A percentile compares a stretch with the other conserved stretches of the same genome.
Evolutionary conservation across 1,284 basidiomycete species (phyloP).

Genomic region (Leccinum subrobustum): DNA sequence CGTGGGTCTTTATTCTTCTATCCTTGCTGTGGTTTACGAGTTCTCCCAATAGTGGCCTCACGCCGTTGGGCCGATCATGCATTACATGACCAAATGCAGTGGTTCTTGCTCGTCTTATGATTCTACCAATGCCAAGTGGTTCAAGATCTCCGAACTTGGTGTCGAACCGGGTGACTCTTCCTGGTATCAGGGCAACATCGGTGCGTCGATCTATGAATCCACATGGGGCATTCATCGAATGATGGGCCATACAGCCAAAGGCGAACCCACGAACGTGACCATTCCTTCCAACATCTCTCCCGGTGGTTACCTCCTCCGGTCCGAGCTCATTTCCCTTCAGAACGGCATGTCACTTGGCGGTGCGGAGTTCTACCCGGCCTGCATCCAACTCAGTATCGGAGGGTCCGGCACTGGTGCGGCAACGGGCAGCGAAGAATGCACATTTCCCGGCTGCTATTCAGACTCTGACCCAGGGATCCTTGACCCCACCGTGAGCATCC

Average conservation of each 20-base stretch:
- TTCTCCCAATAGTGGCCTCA: constrained; percentile 36
- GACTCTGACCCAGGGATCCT: constrained; percentile 62
- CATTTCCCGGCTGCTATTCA: constrained; percentile 63
- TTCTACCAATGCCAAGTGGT: constrained; percentile 37
- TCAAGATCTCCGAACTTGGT: constrained; percentile 40
- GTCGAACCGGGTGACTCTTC: constrained; percentile 22
- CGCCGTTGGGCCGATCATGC: constrained; percentile 38
- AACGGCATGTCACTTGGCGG: constrained; percentile 47
- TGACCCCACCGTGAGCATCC: constrained; percentile 41
- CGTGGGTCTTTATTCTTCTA: constrained; percentile 20
- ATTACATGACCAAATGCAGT: constrained; percentile 39
- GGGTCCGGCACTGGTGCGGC: constrained; percentile 50
- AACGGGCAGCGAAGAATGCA: constrained; percentile 45
- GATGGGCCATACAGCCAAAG: constrained; percentile 29
- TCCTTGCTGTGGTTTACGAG: background rate
- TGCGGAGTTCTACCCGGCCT: constrained; percentile 75
- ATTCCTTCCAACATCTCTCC: constrained; percentile 55
- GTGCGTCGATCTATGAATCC: constrained; percentile 22
- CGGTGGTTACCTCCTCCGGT: constrained; percentile 68
- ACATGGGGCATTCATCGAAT: background rate
- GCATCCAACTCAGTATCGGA: constrained; percentile 57
- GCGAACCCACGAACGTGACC: constrained; percentile 42
- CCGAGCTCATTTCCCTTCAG: constrained; percentile 73
- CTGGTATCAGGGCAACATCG: constrained; percentile 43
- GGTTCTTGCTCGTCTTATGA: constrained; percentile 36